Evolutionary conservation across 176 grass and related monocot genomes (phyloP), one percentile per base, ranked within the genome.

Genomic region (Urochloa ruziziensis): DNA sequence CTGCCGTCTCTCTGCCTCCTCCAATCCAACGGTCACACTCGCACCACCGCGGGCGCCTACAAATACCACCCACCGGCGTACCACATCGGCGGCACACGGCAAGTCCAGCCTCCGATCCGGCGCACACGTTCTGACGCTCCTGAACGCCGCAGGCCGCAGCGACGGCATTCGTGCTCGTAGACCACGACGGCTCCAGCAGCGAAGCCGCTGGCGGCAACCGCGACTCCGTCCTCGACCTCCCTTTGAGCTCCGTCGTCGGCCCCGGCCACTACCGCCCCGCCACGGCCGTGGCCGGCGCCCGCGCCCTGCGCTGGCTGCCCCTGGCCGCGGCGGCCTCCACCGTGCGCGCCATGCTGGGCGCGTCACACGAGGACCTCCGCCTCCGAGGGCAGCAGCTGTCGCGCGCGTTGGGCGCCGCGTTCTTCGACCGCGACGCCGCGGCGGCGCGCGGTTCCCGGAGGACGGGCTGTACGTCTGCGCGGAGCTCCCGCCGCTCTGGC

Each of bases 311-410:
- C 2, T 84, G 73, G 73, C 1, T 84, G 19, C 18, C 12, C 1
- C 15, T 58, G 19, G 73, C 4, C 43, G 18, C 0, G 4, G 82
- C 36, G 24, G 11, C 67, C 7, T 24, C 49, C 82, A 4, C 18
- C 12, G 35, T 43, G 25, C 47, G 35, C 4, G 25, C 7, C 2
- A 35, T 84, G 18, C 33, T 77, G 0, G 25, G 72, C 36, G 73
- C 62, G 25, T 77, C 73, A 11, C 48, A 47, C 73, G 73, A 84
- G 5, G 82, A 77, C 70, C 82, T 77, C 24, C 25, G 25, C 17
- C 30, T 28, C 43, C 42, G 19, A 15, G 19, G 25, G 51, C 48
- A 77, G 2, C 0, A 19, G 18, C 73, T 77, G 2, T 68, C 62
- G 36, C 47, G 48, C 62, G 23, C 27, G 25, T 27, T 85, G 4